These are phyloP conservation scores for Phytopythium sindhum DNA, from an alignment of 352 stramenopile genomes.

Conservation along the genomic window DNA sequence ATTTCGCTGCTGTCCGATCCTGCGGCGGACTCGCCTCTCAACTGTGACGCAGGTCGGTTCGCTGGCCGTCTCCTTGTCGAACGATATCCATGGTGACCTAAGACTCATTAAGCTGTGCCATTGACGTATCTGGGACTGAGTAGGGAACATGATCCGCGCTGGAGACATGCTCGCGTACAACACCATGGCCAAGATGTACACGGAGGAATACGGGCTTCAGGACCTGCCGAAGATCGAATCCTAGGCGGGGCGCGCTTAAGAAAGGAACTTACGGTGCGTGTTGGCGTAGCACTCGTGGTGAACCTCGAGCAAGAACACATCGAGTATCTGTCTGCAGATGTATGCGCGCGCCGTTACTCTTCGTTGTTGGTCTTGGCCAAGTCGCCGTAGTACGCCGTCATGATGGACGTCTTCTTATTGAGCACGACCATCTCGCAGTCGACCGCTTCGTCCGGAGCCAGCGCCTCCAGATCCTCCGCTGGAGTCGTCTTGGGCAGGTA, in stretches of 20 bases:
- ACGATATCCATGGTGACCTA: no score
- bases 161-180: constrained; percentile 90
- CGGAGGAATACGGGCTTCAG: constrained; percentile 73
- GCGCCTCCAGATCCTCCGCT: constrained; percentile 38
- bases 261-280: background rate
- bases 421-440: constrained; percentile 81
- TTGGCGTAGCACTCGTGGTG: no score
- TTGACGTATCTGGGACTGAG: background rate
- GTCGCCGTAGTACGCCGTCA: constrained; percentile 81
- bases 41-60: constrained; percentile 76
- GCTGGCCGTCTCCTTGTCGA: no score
- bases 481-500: constrained; percentile 78
- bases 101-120: background rate
- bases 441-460: constrained; percentile 47
- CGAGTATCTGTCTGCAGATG: background rate
- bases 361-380: constrained; percentile 19
- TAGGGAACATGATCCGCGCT: constrained; percentile 91
- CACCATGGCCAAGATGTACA: constrained; percentile 91
- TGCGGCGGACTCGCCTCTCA: constrained; percentile 84
- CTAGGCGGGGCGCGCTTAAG: background rate
- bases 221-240: constrained; percentile 45
- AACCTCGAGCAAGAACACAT: background rate
- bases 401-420: constrained; percentile 76
- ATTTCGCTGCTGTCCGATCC: constrained; percentile 88
- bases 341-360: constrained; percentile 4